Evolutionary conservation across 2,329 filamentous ascomycete species (phyloP).

Genomic region (Fonsecaea monophora): DNA sequence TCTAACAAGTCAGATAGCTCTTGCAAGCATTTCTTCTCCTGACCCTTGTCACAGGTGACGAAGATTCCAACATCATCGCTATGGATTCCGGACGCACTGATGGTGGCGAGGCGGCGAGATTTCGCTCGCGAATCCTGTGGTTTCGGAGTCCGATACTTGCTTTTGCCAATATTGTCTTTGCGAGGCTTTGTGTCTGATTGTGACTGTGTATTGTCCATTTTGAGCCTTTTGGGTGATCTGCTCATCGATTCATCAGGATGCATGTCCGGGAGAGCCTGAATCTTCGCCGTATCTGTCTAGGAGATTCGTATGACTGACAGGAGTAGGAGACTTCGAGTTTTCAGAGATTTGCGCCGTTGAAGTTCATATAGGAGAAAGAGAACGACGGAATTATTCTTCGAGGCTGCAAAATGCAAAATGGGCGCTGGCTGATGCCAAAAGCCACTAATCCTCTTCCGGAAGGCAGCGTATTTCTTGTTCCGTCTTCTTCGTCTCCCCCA

Average conservation of each 20-base stretch:
- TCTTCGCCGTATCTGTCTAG: not conserved
- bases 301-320: not conserved
- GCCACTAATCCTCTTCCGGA: not conserved
- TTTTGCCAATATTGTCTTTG: conserved; percentile 10
- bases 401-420: not conserved
- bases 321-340: not conserved
- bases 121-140: conserved; percentile 7
- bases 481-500: not conserved
- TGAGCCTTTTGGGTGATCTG: conserved; percentile 22
- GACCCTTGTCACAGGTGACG: conserved; percentile 67
- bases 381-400: not conserved
- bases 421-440: not conserved
- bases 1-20: conserved; percentile 66
- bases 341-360: not conserved
- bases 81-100: conserved; percentile 46
- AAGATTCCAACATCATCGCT: conserved; percentile 67
- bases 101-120: conserved; percentile 6
- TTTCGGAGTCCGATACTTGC: conserved; percentile 15
- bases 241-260: conserved; percentile 2
- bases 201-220: conserved; percentile 19
- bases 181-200: not conserved
- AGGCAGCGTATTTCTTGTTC: not conserved
- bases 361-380: not conserved
- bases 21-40: conserved; percentile 64
- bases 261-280: not conserved